Evolutionary conservation across 2,329 filamentous ascomycete genomes (phyloP).

Genomic region (Apiospora hydei): DNA sequence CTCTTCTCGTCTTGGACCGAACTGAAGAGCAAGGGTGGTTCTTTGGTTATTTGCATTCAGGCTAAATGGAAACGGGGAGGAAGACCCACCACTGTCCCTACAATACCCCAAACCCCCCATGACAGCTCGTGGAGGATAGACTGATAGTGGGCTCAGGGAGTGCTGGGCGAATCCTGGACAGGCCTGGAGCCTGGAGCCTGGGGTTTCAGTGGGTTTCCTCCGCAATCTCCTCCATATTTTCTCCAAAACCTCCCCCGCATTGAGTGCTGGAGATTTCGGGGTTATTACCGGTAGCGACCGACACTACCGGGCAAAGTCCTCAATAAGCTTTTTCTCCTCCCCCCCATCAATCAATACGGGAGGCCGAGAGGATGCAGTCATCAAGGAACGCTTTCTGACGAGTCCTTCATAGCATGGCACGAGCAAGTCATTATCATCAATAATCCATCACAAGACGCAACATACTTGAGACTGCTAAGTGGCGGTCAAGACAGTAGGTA

Average conservation of each 20-base stretch:
- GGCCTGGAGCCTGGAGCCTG: neutral
- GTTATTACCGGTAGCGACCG: neutral
- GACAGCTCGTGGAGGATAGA: neutral
- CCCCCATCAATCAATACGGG: too few species aligned
- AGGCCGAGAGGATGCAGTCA: neutral
- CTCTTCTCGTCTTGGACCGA: neutral
- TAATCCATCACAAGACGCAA: neutral
- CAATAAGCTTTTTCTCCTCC: neutral
- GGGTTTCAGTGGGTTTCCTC: conserved; percentile 11
- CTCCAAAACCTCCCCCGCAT: conserved; percentile 24
- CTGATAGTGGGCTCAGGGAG: conserved; percentile 5
- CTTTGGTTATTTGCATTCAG: conserved; percentile 19
- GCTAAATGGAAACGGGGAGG: neutral
- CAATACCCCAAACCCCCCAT: neutral
- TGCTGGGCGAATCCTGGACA: neutral
- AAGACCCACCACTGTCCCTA: neutral
- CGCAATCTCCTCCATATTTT: conserved; percentile 19
- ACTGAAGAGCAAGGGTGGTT: neutral
- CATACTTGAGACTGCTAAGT: neutral
- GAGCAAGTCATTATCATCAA: neutral
- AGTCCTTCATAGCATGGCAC: neutral
- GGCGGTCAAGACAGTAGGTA: neutral
- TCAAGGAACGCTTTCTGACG: neutral
- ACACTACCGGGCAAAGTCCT: conserved; percentile 1
- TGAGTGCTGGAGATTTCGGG: conserved; percentile 10